Percentiles rank a stretch among this genome's conserved stretches.
Conservation (phyloP, 1,139 yeast species). For the Yamadazyma buinensis region DNA sequence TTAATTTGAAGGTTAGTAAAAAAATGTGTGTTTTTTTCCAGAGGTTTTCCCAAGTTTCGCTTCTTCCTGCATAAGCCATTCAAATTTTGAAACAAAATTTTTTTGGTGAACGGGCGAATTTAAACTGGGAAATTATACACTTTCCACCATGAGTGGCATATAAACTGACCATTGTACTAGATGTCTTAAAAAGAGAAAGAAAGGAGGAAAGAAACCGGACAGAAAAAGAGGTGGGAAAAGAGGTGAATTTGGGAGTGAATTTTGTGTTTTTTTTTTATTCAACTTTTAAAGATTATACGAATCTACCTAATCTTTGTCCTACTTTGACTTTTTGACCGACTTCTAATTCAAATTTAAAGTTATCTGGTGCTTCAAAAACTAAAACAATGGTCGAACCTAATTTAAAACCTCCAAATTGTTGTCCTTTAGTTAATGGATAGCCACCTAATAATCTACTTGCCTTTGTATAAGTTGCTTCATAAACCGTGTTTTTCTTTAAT, state of each 20-base stretch:
- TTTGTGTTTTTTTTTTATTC: too few relatives aligned
- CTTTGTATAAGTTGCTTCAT: slow-evolving; percentile 87
- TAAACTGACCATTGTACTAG: too few relatives aligned
- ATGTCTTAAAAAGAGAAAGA: too few relatives aligned
- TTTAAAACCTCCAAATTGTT: slow-evolving; percentile 96
- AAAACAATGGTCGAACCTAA: slow-evolving; percentile 94
- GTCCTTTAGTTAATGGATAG: slow-evolving; percentile 83
- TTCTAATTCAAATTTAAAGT: slow-evolving; percentile 65
- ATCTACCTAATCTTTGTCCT: slow-evolving; percentile 77
- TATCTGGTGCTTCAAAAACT: slow-evolving; percentile 90
- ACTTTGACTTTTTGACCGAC: slow-evolving; percentile 77
- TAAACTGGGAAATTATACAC: too few relatives aligned
- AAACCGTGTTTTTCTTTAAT: slow-evolving; percentile 74
- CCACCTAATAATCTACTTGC: slow-evolving; percentile 85
- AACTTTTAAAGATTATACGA: slow-evolving; percentile 15
- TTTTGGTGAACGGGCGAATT: too few relatives aligned
- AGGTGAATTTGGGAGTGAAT: too few relatives aligned
- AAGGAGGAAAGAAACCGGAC: too few relatives aligned
- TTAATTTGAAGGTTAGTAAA: too few relatives aligned
- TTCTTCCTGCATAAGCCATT: neutral
- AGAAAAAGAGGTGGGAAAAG: too few relatives aligned
- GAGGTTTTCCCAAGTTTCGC: slow-evolving; percentile 2
- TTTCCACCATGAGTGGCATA: too few relatives aligned
- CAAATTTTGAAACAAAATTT: too few relatives aligned
- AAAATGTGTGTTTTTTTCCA: slow-evolving; percentile 1